Base-by-base conservation (phyloP, 352 stramenopile species). In the Phytophthora pluvialis region DNA sequence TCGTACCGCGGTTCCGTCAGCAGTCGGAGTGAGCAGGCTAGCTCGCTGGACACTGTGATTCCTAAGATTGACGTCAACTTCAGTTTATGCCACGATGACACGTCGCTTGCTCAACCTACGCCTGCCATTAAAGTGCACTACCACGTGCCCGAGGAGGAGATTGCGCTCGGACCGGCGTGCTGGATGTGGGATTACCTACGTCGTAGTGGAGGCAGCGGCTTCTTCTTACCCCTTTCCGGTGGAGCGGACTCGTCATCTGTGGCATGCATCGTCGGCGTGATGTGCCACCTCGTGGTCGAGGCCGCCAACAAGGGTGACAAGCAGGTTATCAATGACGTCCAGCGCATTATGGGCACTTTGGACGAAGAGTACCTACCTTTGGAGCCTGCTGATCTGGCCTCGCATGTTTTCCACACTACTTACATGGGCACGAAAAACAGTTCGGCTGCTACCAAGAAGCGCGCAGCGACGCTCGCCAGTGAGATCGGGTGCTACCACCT, bases 101-200 rank as follows among this genome's bases (percentile, higher is more conserved):
- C 70, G 4, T 49, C 53, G 11, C 72, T 90, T 16, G 29, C 62
- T 3, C 51, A 68, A 2, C 74, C 84, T 12, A 83, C 72, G n/a
- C 53, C 74, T 15, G 61, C 70, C 8, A 83, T 98, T 44, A 59
- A 90, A 7, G 71, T 97, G 11, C 82, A 78, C 16, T 89, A 95
- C 70, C 85, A 98, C 59, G 72, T 78, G 5, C 90, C 97, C 2
- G 96, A 99, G 67, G 97, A 99, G 73, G 97, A 99, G 71, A 99
- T 98, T 73, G 97, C 91, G 33, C 79, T 98, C 2, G 98, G 98
- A 5, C 97, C 97, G 2, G 97, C 98, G 3, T 99, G 97, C 75
- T 99, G 98, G 98, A 75, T 99, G 35, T 99, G 98, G 98, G 98
- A 99, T 79, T 99, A 99, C 75, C 65, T 99, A 46, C 90, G 98